These are phyloP conservation scores for Boletus rufocinnamomeus DNA, from an alignment of 768 basidiomycete species.

Conservation along the genomic window DNA sequence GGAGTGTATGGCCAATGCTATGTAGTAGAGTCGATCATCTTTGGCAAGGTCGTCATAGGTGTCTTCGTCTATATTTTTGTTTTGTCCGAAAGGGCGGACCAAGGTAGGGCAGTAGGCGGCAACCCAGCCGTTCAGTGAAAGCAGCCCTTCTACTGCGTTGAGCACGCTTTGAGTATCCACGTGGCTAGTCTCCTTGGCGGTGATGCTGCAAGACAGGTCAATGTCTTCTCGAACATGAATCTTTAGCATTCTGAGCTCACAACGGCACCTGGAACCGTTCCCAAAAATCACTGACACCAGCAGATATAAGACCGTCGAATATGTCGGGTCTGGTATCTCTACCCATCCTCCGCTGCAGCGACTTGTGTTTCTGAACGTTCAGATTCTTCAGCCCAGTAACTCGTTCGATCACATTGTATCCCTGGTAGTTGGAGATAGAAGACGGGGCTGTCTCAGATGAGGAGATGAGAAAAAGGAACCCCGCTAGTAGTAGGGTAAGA, in stretches of 20 bases:
- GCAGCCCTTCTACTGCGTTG: conserved; percentile 86
- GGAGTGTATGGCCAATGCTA: conserved; percentile 94
- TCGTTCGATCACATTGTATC: conserved; percentile 65
- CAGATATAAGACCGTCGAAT: conserved; percentile 68
- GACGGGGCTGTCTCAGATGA: conserved; percentile 18
- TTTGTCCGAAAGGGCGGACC: conserved; percentile 91
- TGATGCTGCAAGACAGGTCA: conserved; percentile 53
- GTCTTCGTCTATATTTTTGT: conserved; percentile 67
- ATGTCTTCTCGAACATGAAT: not conserved
- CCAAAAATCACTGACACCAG: conserved; percentile 90
- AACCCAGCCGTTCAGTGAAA: conserved; percentile 98
- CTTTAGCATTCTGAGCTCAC: conserved; percentile 45
- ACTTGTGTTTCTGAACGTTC: conserved; percentile 86
- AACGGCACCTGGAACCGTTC: conserved; percentile 89
- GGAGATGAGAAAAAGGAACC: conserved; percentile 24
- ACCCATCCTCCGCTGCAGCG: conserved; percentile 86
- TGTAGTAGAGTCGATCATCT: conserved; percentile 85
- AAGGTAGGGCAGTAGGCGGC: conserved; percentile 93
- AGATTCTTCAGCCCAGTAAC: conserved; percentile 66
- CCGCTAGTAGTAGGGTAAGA: conserved; percentile 25
- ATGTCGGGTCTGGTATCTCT: conserved; percentile 84
- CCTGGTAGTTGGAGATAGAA: conserved; percentile 46
- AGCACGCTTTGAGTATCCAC: conserved; percentile 90
- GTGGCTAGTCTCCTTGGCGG: conserved; percentile 78
- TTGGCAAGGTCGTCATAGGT: conserved; percentile 87